Evolutionary conservation across 1,284 basidiomycete genomes (phyloP).

Genomic region (Erythrobasidium hasegawianum): DNA sequence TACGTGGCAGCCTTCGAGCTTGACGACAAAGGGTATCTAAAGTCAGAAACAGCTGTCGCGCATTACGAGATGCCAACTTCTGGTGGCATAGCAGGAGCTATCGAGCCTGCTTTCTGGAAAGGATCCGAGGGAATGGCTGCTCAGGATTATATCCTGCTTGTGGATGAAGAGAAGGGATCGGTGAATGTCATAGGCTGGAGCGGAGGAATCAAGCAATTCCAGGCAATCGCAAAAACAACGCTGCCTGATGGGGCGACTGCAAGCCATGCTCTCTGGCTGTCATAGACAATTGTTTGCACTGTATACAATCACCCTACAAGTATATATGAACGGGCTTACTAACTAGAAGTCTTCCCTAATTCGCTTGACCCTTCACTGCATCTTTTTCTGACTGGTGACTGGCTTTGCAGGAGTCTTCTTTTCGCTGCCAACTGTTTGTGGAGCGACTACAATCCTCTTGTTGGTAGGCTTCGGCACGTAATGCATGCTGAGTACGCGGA

Average conservation of each 20-base stretch:
- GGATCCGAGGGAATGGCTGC: constrained; percentile 38
- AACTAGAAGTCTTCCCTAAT: neutral
- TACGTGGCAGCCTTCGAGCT: constrained; percentile 49
- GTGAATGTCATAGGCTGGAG: constrained; percentile 45
- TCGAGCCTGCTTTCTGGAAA: constrained; percentile 45
- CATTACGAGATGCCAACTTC: constrained; percentile 45
- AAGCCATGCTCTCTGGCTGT: constrained; percentile 42
- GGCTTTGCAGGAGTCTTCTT: constrained; percentile 19
- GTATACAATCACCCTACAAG: too few relatives aligned
- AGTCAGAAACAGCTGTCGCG: constrained; percentile 36
- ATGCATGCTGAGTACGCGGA: constrained; percentile 24
- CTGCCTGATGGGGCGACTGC: constrained; percentile 39
- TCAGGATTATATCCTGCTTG: constrained; percentile 45
- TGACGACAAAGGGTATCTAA: constrained; percentile 40
- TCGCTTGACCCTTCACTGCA: constrained; percentile 6
- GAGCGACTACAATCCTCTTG: neutral
- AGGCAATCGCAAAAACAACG: constrained; percentile 43
- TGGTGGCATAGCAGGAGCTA: constrained; percentile 50
- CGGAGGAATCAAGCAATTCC: constrained; percentile 36
- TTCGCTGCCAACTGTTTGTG: constrained; percentile 9
- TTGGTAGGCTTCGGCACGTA: neutral
- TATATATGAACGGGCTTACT: neutral
- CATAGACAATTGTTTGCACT: constrained; percentile 8
- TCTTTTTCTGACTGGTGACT: constrained; percentile 24
- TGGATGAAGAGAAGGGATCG: constrained; percentile 47